phyloP scores from a whole-genome alignment of 2,329 filamentous ascomycete species.

The Cercospora zeina region DNA sequence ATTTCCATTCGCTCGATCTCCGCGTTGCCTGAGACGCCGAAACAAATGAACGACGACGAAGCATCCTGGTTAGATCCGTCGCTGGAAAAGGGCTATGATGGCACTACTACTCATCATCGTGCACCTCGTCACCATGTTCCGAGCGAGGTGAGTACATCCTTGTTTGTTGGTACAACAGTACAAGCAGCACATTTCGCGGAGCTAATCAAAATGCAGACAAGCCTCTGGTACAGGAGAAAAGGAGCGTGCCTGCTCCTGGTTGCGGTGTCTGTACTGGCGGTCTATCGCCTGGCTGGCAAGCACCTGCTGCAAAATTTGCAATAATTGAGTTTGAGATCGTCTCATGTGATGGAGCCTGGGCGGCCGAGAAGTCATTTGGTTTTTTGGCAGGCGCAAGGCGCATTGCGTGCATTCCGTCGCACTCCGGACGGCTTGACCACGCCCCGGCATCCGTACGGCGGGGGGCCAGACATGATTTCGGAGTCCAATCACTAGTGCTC shows the following conservation, averaged over 20 bases:
- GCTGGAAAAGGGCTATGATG: background rate
- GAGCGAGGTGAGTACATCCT: constrained; percentile 2
- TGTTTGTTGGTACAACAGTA: background rate
- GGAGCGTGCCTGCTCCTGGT: constrained; percentile 3
- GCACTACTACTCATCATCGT: background rate
- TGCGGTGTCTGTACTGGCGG: constrained; percentile 3
- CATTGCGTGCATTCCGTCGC: constrained; percentile 3
- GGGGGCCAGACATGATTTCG: background rate
- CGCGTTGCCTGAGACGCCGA: constrained; percentile 41
- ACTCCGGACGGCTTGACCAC: constrained; percentile 2
- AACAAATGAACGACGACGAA: background rate
- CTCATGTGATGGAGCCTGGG: constrained; percentile 2
- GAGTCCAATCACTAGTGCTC: background rate
- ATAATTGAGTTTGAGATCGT: constrained; percentile 6
- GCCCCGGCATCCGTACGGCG: background rate
- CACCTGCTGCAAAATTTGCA: constrained; percentile 4
- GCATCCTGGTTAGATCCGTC: constrained; percentile 1
- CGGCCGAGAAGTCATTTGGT: constrained; percentile 5
- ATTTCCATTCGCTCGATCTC: constrained; percentile 59
- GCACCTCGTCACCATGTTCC: background rate
- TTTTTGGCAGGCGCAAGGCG: no score
- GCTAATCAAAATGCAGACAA: constrained; percentile 8
- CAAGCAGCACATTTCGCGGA: no score
- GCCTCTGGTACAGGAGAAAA: background rate
- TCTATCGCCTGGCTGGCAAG: constrained; percentile 3